phyloP scores from a whole-genome alignment of 768 basidiomycete species.

The Calocybe gangraenosa region DNA sequence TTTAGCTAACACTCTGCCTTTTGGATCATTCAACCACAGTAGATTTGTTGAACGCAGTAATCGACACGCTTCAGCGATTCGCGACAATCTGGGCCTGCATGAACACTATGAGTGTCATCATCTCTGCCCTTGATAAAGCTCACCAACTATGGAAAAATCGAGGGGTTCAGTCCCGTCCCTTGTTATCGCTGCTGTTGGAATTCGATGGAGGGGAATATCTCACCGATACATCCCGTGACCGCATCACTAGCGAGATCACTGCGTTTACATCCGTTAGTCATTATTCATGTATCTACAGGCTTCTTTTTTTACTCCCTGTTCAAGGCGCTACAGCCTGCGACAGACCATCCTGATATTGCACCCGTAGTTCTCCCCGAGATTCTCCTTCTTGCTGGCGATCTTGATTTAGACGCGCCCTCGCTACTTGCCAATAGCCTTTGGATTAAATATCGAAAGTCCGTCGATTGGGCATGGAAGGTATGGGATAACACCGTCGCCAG shows the following conservation, averaged over 20 bases:
- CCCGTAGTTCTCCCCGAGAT: conserved; percentile 61
- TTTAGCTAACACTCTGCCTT: conserved; percentile 48
- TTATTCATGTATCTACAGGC: not conserved
- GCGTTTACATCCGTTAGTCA: conserved; percentile 56
- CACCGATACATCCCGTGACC: conserved; percentile 49
- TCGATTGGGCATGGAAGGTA: conserved; percentile 76
- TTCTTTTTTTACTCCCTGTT: too few species aligned
- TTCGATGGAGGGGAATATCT: conserved; percentile 62
- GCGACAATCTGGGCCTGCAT: conserved; percentile 76
- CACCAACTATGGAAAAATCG: conserved; percentile 61
- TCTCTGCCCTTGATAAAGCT: conserved; percentile 54
- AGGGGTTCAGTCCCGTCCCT: conserved; percentile 60
- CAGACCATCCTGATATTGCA: conserved; percentile 34
- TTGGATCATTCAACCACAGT: conserved; percentile 48
- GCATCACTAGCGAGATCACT: conserved; percentile 54
- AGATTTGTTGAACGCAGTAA: conserved; percentile 54
- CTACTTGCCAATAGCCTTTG: conserved; percentile 73
- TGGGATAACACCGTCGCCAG: conserved; percentile 82
- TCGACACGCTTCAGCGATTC: conserved; percentile 72
- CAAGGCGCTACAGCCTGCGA: conserved; percentile 45
- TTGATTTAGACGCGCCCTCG: conserved; percentile 56
- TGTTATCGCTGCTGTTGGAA: conserved; percentile 60
- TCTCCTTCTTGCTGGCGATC: conserved; percentile 56
- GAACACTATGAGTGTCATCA: conserved; percentile 53
- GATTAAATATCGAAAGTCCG: conserved; percentile 74